Evolutionary conservation across 2,329 filamentous ascomycete genomes (phyloP).

Genomic region (Sporothrix curviconia): DNA sequence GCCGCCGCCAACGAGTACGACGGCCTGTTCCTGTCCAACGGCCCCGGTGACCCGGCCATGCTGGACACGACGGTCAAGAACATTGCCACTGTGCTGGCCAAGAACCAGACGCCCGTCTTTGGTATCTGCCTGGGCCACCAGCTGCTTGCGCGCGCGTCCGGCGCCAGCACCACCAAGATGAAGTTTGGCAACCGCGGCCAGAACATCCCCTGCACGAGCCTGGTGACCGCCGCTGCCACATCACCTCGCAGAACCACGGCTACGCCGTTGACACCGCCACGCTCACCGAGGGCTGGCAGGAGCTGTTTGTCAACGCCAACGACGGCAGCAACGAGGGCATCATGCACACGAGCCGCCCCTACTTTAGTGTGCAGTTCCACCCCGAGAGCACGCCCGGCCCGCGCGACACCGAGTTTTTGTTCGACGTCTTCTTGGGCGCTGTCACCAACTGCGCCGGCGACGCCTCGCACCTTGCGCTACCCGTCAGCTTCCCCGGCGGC

Average conservation of each 20-base stretch:
- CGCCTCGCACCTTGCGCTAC: conserved; percentile 56
- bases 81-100: conserved; percentile 67
- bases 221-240: conserved; percentile 94
- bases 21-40: conserved; percentile 96
- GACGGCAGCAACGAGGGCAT: conserved; percentile 98
- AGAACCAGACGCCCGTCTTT: conserved; percentile 80
- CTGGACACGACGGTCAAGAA: conserved; percentile 74
- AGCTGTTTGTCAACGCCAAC: conserved; percentile 97
- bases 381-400: conserved; percentile 95
- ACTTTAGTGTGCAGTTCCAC: conserved; percentile 99
- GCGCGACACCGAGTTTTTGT: conserved; percentile 90
- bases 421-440: conserved; percentile 90
- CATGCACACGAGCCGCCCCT: conserved; percentile 74
- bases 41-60: conserved; percentile 87
- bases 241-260: conserved; percentile 98
- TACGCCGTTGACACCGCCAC: conserved; percentile 81
- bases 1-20: conserved; percentile 81
- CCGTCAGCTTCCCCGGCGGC: conserved; percentile 83
- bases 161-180: conserved; percentile 86
- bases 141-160: conserved; percentile 79
- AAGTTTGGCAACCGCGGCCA: conserved; percentile 98
- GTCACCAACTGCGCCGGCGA: conserved; percentile 67
- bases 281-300: conserved; percentile 74
- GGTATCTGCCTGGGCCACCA: conserved; percentile 96
- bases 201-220: conserved; percentile 96